These are phyloP conservation scores for Candida gigantensis DNA, from an alignment of 1,139 yeast species.

Conservation along the genomic window DNA sequence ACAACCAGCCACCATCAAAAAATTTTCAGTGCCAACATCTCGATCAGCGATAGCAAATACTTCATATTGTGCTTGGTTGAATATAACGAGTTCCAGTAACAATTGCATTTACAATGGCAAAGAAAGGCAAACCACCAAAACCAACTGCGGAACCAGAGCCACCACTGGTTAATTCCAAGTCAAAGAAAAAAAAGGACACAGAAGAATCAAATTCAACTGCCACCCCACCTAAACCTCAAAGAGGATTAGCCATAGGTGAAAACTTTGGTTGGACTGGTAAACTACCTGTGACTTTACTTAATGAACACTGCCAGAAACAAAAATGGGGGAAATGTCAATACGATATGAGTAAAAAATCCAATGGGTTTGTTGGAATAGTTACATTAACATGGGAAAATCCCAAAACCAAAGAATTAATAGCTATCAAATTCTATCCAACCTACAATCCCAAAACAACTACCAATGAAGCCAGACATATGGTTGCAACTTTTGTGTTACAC, in stretches of 20 bases:
- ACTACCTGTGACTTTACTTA: conserved; percentile 79
- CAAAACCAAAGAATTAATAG: conserved; percentile 68
- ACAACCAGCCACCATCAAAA: no score
- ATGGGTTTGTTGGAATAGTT: conserved; percentile 64
- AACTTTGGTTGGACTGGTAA: conserved; percentile 88
- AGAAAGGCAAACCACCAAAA: conserved; percentile 11
- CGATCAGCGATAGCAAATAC: no score
- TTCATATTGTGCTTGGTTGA: no score
- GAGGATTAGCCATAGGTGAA: conserved; percentile 49
- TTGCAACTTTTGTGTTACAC: conserved; percentile 85
- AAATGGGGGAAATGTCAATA: conserved; percentile 88
- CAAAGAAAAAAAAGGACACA: conserved; percentile 8
- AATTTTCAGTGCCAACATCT: no score
- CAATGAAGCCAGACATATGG: conserved; percentile 84
- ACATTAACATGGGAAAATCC: conserved; percentile 74
- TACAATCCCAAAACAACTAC: conserved; percentile 74
- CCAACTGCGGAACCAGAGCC: conserved; percentile 10
- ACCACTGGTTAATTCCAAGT: conserved; percentile 4
- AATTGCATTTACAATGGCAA: conserved; percentile 11
- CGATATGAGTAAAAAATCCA: conserved; percentile 56
- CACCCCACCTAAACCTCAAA: conserved; percentile 30
- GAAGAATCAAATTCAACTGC: conserved; percentile 4
- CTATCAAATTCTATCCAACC: conserved; percentile 65
- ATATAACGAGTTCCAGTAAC: no score
- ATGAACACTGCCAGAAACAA: conserved; percentile 84